A percentile compares a stretch with the other conserved stretches of the same genome.
Evolutionary conservation across 805 yeast species (phyloP).

Genomic region (Naumovozyma castellii): DNA sequence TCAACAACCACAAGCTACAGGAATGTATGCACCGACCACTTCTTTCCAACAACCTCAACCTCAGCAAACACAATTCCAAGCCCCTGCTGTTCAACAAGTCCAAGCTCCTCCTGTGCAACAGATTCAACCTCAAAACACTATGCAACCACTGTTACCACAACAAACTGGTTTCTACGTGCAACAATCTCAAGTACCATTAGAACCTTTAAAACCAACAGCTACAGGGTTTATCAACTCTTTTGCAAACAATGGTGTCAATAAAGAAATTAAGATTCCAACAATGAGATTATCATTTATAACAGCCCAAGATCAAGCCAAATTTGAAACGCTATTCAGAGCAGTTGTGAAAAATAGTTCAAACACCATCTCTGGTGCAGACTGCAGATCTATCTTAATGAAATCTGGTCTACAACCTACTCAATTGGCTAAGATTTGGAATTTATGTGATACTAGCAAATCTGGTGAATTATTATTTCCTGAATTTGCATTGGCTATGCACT

Average conservation of each 20-base stretch:
- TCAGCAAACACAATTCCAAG: too few relatives aligned
- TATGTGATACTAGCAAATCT: constrained; percentile 80
- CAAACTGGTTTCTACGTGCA: constrained; percentile 40
- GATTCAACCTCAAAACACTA: not conserved
- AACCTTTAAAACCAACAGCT: constrained; percentile 34
- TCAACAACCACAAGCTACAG: constrained; percentile 17
- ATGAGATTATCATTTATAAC: constrained; percentile 80
- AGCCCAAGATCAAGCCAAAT: constrained; percentile 75
- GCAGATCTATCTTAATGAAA: constrained; percentile 68
- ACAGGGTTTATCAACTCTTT: constrained; percentile 39
- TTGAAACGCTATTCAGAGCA: constrained; percentile 73
- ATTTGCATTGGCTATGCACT: constrained; percentile 82
- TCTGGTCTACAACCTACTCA: constrained; percentile 69
- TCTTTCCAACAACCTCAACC: constrained; percentile 21
- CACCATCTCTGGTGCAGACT: constrained; percentile 56
- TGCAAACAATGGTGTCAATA: constrained; percentile 41
- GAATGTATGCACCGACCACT: constrained; percentile 10
- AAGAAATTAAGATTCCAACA: constrained; percentile 54
- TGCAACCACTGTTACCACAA: constrained; percentile 25
- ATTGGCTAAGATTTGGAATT: constrained; percentile 80
- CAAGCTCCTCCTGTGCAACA: constrained; percentile 1
- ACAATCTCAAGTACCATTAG: constrained; percentile 23
- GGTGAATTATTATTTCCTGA: constrained; percentile 88
- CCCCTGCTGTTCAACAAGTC: not conserved
- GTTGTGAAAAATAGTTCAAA: constrained; percentile 51